Evolutionary conservation across 2,329 filamentous ascomycete genomes (phyloP).

Genomic region (Claviceps sorghi): DNA sequence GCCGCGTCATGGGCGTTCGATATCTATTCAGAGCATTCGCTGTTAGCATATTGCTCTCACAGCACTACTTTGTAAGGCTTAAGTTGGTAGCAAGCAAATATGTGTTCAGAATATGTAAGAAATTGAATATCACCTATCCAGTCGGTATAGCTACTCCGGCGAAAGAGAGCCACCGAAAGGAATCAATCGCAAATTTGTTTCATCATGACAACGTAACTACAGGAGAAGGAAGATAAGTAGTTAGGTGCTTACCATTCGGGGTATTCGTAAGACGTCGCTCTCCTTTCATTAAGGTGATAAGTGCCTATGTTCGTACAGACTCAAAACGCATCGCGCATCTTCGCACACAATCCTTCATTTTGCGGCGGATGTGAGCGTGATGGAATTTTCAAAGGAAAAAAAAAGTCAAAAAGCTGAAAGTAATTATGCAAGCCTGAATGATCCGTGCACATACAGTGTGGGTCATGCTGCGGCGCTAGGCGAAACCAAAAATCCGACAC

Average conservation of each 20-base stretch:
- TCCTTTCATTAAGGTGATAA: no score
- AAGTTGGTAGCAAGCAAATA: constrained; percentile 8
- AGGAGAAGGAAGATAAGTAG: background rate
- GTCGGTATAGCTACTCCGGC: constrained; percentile 77
- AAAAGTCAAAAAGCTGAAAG: background rate
- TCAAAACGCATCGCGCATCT: background rate
- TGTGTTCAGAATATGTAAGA: constrained; percentile 96
- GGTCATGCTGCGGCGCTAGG: constrained; percentile 8
- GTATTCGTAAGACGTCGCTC: no score
- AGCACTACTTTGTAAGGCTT: background rate
- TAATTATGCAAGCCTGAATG: background rate
- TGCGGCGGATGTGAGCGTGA: no score
- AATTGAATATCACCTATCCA: constrained; percentile 68
- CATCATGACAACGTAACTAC: constrained; percentile 48
- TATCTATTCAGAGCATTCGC: background rate
- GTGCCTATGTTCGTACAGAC: no score
- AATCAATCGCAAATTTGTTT: constrained; percentile 98
- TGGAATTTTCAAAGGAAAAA: rapidly evolving
- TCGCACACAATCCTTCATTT: background rate
- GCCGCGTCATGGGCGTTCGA: background rate
- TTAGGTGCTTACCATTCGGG: background rate
- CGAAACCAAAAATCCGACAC: constrained; percentile 16
- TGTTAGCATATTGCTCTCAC: background rate
- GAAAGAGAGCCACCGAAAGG: constrained; percentile 64
- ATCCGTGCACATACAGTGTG: background rate